A percentile compares a stretch with the other conserved stretches of the same genome.
Evolutionary conservation across 176 grass and related monocot genomes (phyloP).

Genomic region (Oryza glumipatula): DNA sequence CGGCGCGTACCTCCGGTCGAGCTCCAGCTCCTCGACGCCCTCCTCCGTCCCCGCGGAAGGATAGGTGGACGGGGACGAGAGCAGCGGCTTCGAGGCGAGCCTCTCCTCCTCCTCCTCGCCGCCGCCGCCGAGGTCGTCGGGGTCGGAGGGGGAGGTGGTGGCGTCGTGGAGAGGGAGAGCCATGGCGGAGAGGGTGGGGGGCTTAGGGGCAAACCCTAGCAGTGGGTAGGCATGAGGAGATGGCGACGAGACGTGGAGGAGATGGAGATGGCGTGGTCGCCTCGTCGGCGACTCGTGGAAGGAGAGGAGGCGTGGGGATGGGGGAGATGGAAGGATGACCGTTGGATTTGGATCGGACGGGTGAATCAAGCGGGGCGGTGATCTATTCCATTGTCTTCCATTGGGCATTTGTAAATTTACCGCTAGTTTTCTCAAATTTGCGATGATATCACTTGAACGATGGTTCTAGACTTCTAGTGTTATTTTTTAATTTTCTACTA

Average conservation of each 20-base stretch:
- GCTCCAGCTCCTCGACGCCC: conserved; percentile 65
- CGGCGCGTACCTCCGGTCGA: conserved; percentile 78
- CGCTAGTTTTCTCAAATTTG: too few species aligned
- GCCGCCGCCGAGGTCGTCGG: conserved; percentile 15
- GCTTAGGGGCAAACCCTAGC: conserved; percentile 20
- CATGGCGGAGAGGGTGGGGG: not conserved
- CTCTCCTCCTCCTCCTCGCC: not conserved
- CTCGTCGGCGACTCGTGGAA: not conserved
- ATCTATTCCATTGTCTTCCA: not conserved
- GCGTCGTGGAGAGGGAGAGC: conserved; percentile 32
- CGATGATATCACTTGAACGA: too few species aligned
- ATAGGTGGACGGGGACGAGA: not conserved
- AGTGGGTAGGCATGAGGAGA: conserved; percentile 19
- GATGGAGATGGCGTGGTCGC: not conserved
- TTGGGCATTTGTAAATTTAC: too few species aligned
- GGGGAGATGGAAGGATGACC: conserved; percentile 9
- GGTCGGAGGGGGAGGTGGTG: conserved; percentile 27
- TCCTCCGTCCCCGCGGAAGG: not conserved
- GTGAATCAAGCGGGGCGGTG: not conserved
- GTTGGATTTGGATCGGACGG: conserved; percentile 39
- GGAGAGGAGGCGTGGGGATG: not conserved
- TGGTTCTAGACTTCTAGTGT: too few species aligned
- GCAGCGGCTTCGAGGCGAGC: conserved; percentile 47
- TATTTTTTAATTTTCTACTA: too few species aligned
- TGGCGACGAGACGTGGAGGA: conserved; percentile 12